A percentile compares a stretch with the other conserved stretches of the same genome.
phyloP scores from a whole-genome alignment of 2,329 filamentous ascomycete genomes.

The Trichoderma sp. region DNA sequence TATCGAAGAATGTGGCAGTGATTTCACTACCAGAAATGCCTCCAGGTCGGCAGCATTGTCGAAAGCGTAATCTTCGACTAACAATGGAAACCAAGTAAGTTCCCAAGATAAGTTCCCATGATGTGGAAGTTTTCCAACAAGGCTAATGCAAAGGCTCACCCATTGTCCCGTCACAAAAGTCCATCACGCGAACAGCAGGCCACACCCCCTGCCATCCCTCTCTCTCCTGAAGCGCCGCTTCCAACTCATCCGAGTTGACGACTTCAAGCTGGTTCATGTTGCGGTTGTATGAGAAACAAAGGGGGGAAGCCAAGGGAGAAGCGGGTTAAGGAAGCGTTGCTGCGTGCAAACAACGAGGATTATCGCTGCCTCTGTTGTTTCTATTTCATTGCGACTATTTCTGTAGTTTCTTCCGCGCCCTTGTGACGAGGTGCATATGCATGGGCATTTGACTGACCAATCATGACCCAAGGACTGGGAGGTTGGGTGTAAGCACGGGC shows the following conservation, averaged over 20 bases:
- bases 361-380: neutral
- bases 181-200: constrained; percentile 2
- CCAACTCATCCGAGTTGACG: neutral
- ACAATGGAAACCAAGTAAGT: neutral
- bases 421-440: neutral
- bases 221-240: constrained; percentile 5
- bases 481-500: too few relatives aligned
- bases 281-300: neutral
- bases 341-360: too few relatives aligned
- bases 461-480: too few relatives aligned
- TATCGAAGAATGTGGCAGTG: neutral
- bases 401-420: neutral
- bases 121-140: too few relatives aligned
- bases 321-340: too few relatives aligned
- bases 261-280: neutral
- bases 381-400: too few relatives aligned
- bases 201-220: constrained; percentile 4
- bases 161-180: neutral
- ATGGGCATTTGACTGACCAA: too few relatives aligned
- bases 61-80: neutral
- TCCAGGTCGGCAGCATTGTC: constrained; percentile 2
- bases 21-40: neutral
- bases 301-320: too few relatives aligned
- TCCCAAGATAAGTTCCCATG: neutral
- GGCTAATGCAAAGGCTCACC: neutral